Evolutionary conservation across 139 green algal genomes (phyloP), one percentile per base, ranked within the genome.

Genomic region (Choricystis sp.): DNA sequence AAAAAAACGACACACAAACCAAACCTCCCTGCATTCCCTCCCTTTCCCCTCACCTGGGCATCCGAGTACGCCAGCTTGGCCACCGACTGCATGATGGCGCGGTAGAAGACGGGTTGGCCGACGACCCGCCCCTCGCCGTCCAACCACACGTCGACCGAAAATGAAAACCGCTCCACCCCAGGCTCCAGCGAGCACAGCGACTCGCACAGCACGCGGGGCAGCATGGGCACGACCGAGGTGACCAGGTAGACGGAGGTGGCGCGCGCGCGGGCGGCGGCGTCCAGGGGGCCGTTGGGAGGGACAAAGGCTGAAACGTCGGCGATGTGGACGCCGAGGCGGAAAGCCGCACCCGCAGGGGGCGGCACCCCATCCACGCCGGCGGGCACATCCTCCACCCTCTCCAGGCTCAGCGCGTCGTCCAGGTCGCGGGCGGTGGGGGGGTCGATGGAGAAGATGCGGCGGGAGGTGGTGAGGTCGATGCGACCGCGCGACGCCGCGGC

Each of bases 41-140:
- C 52, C 77, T 96, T 89, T 49, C 85, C 89, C 64, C 88, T 70
- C 3, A 57, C 58, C 66, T 89, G 79, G 5, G 80, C 84, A 31
- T 84, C 57, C 0, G 66, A 79, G 72, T 98, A 98, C 1, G 81
- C 72, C 70, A 98, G 81, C 81, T 98, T 92, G 66, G 69, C 86
- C 69, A 83, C 86, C 55, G 86, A 92, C 59, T 70, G 68, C 66
- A 97, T 96, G 40, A 97, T 65, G 24, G 68, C 83, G 19, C 82
- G 23, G n/a, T 60, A 1, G 1, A 48, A 61, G 27, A 31, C 14
- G 24, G 57, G n/a, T 20, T 4, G n/a, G 14, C 1, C 25, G 4
- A 62, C 26, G 57, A 5, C 3, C 26, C 31, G 21, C n/a, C 25
- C 30, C 4, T 1, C 26, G 24, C 21, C 22, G 19, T 63, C 21